Evolutionary conservation across 1,284 basidiomycete genomes (phyloP).

Genomic region (Exobasidium cylindrosporum): DNA sequence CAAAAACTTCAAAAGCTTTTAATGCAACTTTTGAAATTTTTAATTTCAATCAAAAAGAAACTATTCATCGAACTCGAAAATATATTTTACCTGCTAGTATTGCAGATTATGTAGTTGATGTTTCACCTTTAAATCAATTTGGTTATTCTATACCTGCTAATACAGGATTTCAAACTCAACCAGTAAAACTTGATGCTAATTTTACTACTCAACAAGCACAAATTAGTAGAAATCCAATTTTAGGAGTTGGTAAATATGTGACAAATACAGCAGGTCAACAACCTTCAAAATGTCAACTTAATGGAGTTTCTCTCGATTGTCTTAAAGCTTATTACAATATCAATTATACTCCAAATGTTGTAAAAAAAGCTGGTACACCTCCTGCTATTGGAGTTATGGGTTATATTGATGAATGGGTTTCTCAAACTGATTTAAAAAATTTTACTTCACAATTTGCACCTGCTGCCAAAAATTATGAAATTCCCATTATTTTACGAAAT

Average conservation of each 20-base stretch:
- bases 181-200: slow-evolving; percentile 12
- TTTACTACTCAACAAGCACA: slow-evolving; percentile 3
- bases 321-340: slow-evolving; percentile 14
- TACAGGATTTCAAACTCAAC: slow-evolving; percentile 8
- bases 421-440: slow-evolving; percentile 15
- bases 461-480: slow-evolving; percentile 11
- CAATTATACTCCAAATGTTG: neutral
- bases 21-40: slow-evolving; percentile 11
- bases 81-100: too few relatives aligned
- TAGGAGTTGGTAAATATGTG: neutral
- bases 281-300: slow-evolving; percentile 8
- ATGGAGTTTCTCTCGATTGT: slow-evolving; percentile 18
- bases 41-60: neutral
- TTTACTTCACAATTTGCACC: slow-evolving; percentile 15
- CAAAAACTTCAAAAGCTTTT: slow-evolving; percentile 13
- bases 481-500: slow-evolving; percentile 8
- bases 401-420: slow-evolving; percentile 18
- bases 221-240: neutral
- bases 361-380: slow-evolving; percentile 15
- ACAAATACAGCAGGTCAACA: neutral
- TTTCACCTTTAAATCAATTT: too few relatives aligned
- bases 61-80: slow-evolving; percentile 8
- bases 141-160: slow-evolving; percentile 15
- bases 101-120: too few relatives aligned
- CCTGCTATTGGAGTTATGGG: slow-evolving; percentile 19